Conservation (phyloP, 2,329 filamentous ascomycete genomes). For the Xylaria sp. region DNA sequence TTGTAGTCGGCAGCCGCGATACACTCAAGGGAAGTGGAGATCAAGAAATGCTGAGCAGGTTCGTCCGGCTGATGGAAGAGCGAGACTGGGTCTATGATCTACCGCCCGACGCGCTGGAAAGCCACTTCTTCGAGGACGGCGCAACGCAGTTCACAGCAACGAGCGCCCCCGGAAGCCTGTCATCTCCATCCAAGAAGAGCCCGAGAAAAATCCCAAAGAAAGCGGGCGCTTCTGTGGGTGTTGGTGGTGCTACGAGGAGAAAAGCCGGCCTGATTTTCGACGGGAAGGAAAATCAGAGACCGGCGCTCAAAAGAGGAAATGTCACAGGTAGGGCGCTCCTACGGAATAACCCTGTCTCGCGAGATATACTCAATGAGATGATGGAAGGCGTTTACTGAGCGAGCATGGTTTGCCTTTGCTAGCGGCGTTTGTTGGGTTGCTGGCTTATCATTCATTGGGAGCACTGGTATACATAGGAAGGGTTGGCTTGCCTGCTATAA, state of each 20-base stretch:
- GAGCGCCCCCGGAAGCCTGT: constrained; percentile 30
- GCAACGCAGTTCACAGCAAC: constrained; percentile 54
- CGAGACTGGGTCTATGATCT: constrained; percentile 83
- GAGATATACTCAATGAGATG: constrained; percentile 79
- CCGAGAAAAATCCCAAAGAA: constrained; percentile 27
- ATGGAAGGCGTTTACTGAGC: constrained; percentile 42
- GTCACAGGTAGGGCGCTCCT: constrained; percentile 67
- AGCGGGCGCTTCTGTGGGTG: no score
- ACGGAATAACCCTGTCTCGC: constrained; percentile 70
- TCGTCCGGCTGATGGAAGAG: constrained; percentile 78
- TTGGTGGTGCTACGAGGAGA: constrained; percentile 16
- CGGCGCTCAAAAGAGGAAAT: constrained; percentile 59
- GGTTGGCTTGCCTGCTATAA: not conserved
- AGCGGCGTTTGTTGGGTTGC: not conserved
- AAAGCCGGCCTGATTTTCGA: not conserved
- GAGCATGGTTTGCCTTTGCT: not conserved
- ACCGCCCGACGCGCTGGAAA: constrained; percentile 65
- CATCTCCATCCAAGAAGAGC: constrained; percentile 26
- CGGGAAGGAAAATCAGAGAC: constrained; percentile 53
- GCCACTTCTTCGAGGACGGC: constrained; percentile 70
- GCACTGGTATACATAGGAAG: not conserved
- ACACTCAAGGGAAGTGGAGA: constrained; percentile 77
- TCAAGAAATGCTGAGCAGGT: constrained; percentile 77
- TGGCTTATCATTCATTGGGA: not conserved
- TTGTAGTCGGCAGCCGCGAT: constrained; percentile 81